phyloP scores from a whole-genome alignment of 1,284 basidiomycete species.

The Hemileia vastatrix region DNA sequence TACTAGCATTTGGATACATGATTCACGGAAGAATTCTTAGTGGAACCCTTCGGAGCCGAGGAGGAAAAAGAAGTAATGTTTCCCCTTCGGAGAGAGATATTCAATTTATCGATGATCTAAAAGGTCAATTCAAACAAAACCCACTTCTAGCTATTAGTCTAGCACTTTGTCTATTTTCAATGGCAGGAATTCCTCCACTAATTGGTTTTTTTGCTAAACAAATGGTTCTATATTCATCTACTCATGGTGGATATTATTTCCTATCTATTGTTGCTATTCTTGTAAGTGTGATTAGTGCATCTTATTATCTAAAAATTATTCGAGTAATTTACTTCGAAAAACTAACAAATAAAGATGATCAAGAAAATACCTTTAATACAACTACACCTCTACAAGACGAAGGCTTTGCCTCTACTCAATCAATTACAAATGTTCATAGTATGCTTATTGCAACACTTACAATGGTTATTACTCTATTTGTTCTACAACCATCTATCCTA shows the following conservation, averaged over 20 bases:
- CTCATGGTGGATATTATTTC: constrained; percentile 38
- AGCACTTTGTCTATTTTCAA: constrained; percentile 40
- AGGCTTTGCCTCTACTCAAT: constrained; percentile 15
- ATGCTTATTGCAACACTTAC: constrained; percentile 41
- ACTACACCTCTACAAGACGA: constrained; percentile 12
- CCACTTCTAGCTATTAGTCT: constrained; percentile 37
- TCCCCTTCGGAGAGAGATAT: constrained; percentile 28
- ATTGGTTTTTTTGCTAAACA: constrained; percentile 44
- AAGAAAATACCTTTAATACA: constrained; percentile 6
- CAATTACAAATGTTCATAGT: constrained; percentile 38
- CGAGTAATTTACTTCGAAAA: constrained; percentile 34
- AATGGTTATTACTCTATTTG: constrained; percentile 38
- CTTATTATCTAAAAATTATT: constrained; percentile 44
- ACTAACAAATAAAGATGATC: constrained; percentile 3
- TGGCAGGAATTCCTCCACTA: constrained; percentile 42
- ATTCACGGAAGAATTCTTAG: constrained; percentile 24
- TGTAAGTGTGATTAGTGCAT: constrained; percentile 44
- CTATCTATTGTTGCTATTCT: constrained; percentile 42
- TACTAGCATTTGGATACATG: constrained; percentile 41
- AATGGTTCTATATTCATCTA: constrained; percentile 38
- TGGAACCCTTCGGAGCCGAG: no score
- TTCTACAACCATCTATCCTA: constrained; percentile 37
- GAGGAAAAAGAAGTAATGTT: constrained; percentile 8
- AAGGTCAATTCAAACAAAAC: constrained; percentile 36
- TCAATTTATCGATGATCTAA: constrained; percentile 37